Conservation (phyloP, 306 rosid species). For the apple (Malus domestica) region DNA sequence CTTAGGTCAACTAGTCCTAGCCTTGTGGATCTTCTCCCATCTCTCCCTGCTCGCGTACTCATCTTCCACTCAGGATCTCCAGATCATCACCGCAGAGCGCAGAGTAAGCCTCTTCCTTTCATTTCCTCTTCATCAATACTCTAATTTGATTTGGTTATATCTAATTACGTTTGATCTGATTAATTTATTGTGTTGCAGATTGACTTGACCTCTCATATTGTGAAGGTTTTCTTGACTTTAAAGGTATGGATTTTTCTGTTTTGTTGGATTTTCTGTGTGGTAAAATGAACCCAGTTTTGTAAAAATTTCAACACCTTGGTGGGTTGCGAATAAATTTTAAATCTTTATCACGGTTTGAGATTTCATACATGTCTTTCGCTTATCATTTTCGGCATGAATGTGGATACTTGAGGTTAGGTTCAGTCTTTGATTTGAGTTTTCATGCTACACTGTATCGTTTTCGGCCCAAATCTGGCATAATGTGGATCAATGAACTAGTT, state of each 20-base stretch:
- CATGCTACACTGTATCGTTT: neutral
- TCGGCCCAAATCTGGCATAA: neutral
- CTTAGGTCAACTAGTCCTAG: slow-evolving; percentile 27
- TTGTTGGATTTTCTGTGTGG: neutral
- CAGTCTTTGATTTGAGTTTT: neutral
- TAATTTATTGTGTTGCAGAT: slow-evolving; percentile 49
- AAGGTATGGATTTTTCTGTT: slow-evolving; percentile 45
- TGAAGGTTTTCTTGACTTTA: slow-evolving; percentile 77
- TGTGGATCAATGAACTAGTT: neutral
- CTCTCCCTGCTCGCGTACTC: slow-evolving; percentile 29
- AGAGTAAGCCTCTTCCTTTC: slow-evolving; percentile 42
- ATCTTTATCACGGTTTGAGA: neutral
- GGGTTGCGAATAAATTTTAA: neutral
- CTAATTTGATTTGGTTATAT: neutral
- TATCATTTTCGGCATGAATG: neutral
- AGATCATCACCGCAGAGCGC: slow-evolving; percentile 90
- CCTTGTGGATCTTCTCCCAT: slow-evolving; percentile 25
- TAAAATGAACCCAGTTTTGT: neutral
- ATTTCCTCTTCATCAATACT: neutral
- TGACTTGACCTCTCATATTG: slow-evolving; percentile 78
- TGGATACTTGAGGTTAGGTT: neutral
- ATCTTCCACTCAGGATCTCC: slow-evolving; percentile 45
- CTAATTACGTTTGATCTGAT: neutral
- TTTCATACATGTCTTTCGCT: neutral
- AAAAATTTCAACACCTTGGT: neutral